Percentiles rank a stretch among this genome's conserved stretches.
phyloP scores from a whole-genome alignment of 2,329 filamentous ascomycete genomes.

The Pseudogymnoascus sp. region DNA sequence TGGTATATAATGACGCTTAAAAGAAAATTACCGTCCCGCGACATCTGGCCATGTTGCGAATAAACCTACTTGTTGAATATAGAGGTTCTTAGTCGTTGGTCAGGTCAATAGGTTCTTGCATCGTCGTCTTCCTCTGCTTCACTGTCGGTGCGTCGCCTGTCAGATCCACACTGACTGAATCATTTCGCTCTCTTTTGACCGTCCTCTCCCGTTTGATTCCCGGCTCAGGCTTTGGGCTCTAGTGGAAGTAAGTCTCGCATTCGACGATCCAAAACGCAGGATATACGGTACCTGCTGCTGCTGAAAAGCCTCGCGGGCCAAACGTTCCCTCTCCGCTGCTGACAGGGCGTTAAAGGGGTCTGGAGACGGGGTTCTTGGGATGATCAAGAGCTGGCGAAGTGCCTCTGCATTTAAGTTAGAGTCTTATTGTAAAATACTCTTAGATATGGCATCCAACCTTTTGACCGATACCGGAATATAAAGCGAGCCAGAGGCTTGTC shows the following conservation, averaged over 20 bases:
- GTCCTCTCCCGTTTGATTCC: background rate
- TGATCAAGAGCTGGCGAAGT: slow-evolving; percentile 18
- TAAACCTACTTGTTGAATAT: background rate
- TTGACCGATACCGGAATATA: slow-evolving; percentile 24
- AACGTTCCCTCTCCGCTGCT: background rate
- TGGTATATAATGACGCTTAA: background rate
- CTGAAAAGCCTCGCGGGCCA: background rate
- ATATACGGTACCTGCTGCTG: background rate
- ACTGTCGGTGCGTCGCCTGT: background rate
- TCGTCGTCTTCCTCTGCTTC: slow-evolving; percentile 1
- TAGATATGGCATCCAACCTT: slow-evolving; percentile 13
- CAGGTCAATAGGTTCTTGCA: background rate
- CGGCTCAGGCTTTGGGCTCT: background rate
- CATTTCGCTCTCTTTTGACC: background rate
- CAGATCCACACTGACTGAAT: background rate
- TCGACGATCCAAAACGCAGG: background rate
- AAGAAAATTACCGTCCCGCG: background rate
- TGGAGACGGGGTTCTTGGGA: slow-evolving; percentile 17
- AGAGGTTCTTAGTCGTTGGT: background rate
- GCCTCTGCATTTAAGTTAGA: slow-evolving; percentile 15
- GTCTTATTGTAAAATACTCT: background rate
- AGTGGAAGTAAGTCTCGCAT: background rate
- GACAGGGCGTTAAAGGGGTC: slow-evolving; percentile 9
- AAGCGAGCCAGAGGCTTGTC: slow-evolving; percentile 17
- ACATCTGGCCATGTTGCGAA: background rate